Evolutionary conservation across 2,329 filamentous ascomycete species (phyloP).

Genomic region (Xylaria sp.): DNA sequence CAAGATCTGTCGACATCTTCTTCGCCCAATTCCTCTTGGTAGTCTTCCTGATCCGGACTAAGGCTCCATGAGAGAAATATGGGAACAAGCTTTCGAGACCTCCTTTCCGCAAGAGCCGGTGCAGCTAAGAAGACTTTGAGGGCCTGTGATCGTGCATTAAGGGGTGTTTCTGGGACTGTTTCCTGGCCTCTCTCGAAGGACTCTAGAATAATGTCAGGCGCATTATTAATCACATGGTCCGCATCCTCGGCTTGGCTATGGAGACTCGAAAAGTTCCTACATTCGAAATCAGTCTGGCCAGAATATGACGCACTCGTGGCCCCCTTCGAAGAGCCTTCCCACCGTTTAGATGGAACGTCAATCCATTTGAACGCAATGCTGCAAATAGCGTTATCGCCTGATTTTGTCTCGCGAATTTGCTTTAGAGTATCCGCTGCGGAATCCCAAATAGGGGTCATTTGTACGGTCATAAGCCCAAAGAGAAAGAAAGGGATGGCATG

Average conservation of each 20-base stretch:
- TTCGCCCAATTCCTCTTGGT: slow-evolving; percentile 38
- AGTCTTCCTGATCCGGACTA: slow-evolving; percentile 59
- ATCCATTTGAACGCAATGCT: slow-evolving; percentile 84
- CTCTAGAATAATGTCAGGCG: slow-evolving; percentile 68
- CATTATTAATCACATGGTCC: slow-evolving; percentile 63
- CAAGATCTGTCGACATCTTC: slow-evolving; percentile 59
- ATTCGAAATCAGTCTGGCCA: slow-evolving; percentile 81
- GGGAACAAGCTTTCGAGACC: slow-evolving; percentile 85
- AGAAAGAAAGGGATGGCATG: slow-evolving; percentile 82
- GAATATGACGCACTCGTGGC: slow-evolving; percentile 50
- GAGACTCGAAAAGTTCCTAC: slow-evolving; percentile 76
- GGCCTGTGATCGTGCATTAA: slow-evolving; percentile 77
- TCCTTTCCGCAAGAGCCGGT: slow-evolving; percentile 84
- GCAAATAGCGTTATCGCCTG: slow-evolving; percentile 78
- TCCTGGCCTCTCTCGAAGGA: slow-evolving; percentile 74
- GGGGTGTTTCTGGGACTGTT: slow-evolving; percentile 60
- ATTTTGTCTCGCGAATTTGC: slow-evolving; percentile 74
- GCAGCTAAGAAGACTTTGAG: slow-evolving; percentile 80
- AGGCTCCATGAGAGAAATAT: slow-evolving; percentile 85
- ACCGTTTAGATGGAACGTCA: slow-evolving; percentile 64
- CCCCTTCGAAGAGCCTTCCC: slow-evolving; percentile 57
- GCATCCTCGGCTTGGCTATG: slow-evolving; percentile 62
- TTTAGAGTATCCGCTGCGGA: slow-evolving; percentile 81
- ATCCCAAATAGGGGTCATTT: slow-evolving; percentile 87
- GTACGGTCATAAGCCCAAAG: slow-evolving; percentile 89